Evolutionary conservation across 2,329 filamentous ascomycete genomes (phyloP).

Genomic region (Aureobasidium sp.): DNA sequence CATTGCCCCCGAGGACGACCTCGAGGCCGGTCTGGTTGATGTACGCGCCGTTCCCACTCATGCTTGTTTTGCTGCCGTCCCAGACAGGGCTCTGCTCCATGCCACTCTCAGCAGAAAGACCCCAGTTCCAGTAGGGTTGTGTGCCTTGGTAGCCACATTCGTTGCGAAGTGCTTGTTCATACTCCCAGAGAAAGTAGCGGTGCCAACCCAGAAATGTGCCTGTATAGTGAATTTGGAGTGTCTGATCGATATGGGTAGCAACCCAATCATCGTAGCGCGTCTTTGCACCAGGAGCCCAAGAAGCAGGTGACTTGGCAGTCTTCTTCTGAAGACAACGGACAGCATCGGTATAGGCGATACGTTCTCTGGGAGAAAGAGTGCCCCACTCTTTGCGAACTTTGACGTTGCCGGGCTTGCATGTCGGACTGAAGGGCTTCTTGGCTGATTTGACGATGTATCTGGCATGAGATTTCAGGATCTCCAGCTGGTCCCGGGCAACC

Average conservation of each 20-base stretch:
- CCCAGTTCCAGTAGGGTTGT: slow-evolving; percentile 45
- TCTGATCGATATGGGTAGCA: slow-evolving; percentile 14
- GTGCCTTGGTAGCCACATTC: slow-evolving; percentile 33
- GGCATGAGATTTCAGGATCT: not conserved
- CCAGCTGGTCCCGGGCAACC: not conserved
- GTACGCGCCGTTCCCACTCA: slow-evolving; percentile 14
- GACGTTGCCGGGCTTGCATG: not conserved
- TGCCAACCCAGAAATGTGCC: slow-evolving; percentile 30
- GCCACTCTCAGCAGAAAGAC: slow-evolving; percentile 31
- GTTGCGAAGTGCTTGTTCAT: slow-evolving; percentile 28
- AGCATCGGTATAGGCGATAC: slow-evolving; percentile 18
- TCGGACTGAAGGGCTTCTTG: not conserved
- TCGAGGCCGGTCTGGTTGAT: slow-evolving; percentile 6
- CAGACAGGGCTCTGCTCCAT: slow-evolving; percentile 39
- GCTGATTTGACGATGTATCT: not conserved
- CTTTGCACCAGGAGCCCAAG: slow-evolving; percentile 12
- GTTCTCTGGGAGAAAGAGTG: slow-evolving; percentile 14
- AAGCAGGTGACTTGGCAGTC: slow-evolving; percentile 20
- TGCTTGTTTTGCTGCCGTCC: slow-evolving; percentile 41
- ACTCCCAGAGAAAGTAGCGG: slow-evolving; percentile 30
- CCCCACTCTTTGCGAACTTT: slow-evolving; percentile 17
- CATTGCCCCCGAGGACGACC: slow-evolving; percentile 2
- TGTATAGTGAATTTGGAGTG: slow-evolving; percentile 12
- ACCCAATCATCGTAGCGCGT: slow-evolving; percentile 16
- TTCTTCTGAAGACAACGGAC: slow-evolving; percentile 18